These are phyloP conservation scores for Lactarius hatsudake DNA, from an alignment of 768 basidiomycete genomes.

Conservation along the genomic window DNA sequence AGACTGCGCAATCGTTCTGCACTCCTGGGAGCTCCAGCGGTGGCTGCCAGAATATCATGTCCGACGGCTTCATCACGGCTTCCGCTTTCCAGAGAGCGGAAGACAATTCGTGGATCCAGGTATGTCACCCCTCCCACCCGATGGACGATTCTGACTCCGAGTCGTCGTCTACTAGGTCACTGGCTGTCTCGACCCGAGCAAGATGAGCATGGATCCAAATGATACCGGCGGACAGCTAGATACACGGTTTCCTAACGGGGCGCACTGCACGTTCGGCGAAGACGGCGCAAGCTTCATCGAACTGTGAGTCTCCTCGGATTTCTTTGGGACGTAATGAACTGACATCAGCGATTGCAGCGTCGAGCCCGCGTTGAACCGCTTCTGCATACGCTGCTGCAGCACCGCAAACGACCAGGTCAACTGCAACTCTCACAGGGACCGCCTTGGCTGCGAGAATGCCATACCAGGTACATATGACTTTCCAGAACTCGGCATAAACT, in stretches of 20 bases:
- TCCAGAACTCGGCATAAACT: constrained; percentile 35
- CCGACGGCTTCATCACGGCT: constrained; percentile 40
- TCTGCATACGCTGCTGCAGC: constrained; percentile 50
- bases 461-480: constrained; percentile 49
- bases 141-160: not conserved
- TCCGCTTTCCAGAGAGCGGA: constrained; percentile 35
- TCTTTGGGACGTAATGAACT: not conserved
- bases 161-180: constrained; percentile 36
- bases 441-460: constrained; percentile 41
- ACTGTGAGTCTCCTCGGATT: constrained; percentile 36
- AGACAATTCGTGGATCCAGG: constrained; percentile 43
- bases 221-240: constrained; percentile 53
- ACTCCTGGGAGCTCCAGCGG: constrained; percentile 31
- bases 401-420: constrained; percentile 42
- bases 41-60: constrained; percentile 34
- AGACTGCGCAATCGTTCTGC: constrained; percentile 40
- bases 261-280: constrained; percentile 51
- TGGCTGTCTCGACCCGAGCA: constrained; percentile 39
- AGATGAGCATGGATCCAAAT: constrained; percentile 32
- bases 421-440: constrained; percentile 52
- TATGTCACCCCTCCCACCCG: constrained; percentile 7
- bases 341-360: constrained; percentile 35
- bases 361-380: constrained; percentile 45
- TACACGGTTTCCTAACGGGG: constrained; percentile 50
- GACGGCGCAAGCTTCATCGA: constrained; percentile 52